Base-by-base conservation (phyloP, 1,284 basidiomycete species). In the Cutaneotrichosporon sp. region DNA sequence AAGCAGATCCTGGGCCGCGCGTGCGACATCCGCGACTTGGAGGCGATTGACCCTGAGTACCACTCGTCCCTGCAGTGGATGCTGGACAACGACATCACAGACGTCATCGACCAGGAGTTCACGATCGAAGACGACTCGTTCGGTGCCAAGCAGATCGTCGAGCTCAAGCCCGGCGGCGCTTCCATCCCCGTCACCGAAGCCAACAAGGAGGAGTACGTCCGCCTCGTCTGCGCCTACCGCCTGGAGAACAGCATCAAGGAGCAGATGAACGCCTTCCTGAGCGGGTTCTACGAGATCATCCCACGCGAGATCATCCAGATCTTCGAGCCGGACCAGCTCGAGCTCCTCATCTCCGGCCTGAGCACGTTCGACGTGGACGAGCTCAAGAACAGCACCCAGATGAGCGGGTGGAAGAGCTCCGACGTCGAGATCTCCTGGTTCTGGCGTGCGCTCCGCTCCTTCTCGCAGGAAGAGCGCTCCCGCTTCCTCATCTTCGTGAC, bases 281-380 rank as follows among this genome's bases (percentile, higher is more conserved):
- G 81, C 45, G 96, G 96, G 0, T 97, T 98, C 79, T 92, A 97
- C 75, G 94, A 98, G 29, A 74, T 78, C 61, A 71, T 71, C 59
- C 75, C 66, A 39, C 61, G 64, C 44, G 60, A 65, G 26, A 65
- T 79, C 24, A 75, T 79, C 53, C 74, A 78, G 57, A 80, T 81
- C 62, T 99, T 98, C 77, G 93, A 96, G 67, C 94, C 97, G 62
- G 88, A 96, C 77, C 96, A 99, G 71, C 82, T 99, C 35, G 96
- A 98, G 74, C 81, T 97, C n/a, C 81, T 97, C 42, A 97, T 97
- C 62, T 97, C 93, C 1, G 94, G 93, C 25, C 88, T 97, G 20
- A 93, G 94, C n/a, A 93, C 96, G 64, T 92, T 98, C 60, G 93
- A 98, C 63, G 91, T 97, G 4, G 94, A 98, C 70, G 94, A 97